Evolutionary conservation across 257 asterid genomes (phyloP).

Genomic region (Solanum bulbocastanum): DNA sequence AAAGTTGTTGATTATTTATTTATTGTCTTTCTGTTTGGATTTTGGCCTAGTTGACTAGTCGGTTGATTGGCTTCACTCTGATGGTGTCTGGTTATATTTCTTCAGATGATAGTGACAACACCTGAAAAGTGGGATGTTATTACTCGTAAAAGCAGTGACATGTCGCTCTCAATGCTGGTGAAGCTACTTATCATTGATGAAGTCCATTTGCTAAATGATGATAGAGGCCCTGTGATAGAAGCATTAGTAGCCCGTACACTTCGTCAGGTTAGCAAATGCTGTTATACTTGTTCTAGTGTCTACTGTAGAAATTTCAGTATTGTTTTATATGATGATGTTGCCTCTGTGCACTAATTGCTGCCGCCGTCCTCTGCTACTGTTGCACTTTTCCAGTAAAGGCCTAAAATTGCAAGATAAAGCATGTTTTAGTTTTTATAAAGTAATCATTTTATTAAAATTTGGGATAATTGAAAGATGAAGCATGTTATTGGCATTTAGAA

Average conservation of each 20-base stretch:
- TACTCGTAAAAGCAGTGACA: slow-evolving; percentile 98
- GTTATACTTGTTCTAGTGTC: background rate
- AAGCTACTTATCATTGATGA: slow-evolving; percentile 97
- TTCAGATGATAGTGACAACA: slow-evolving; percentile 97
- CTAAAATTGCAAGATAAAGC: background rate
- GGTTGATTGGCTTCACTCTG: background rate
- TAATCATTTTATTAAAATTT: background rate
- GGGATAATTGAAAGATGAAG: background rate
- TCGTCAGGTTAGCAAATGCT: slow-evolving; percentile 65
- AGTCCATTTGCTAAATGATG: slow-evolving; percentile 95
- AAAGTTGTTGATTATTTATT: slow-evolving; percentile 2
- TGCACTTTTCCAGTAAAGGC: background rate
- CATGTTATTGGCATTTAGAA: background rate
- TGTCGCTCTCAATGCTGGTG: slow-evolving; percentile 96
- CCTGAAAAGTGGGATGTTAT: slow-evolving; percentile 99
- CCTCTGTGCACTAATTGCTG: background rate
- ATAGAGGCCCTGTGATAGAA: slow-evolving; percentile 95
- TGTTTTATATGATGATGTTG: background rate
- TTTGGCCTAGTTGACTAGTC: background rate
- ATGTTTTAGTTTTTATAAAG: background rate
- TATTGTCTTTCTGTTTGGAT: background rate
- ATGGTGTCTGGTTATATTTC: slow-evolving; percentile 5
- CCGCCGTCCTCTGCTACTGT: background rate
- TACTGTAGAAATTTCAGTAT: background rate
- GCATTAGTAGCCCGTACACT: slow-evolving; percentile 99